Evolutionary conservation across 169 alveolate genomes (phyloP), one percentile per base, ranked within the genome.

Genomic region (Plasmodium malariae): DNA sequence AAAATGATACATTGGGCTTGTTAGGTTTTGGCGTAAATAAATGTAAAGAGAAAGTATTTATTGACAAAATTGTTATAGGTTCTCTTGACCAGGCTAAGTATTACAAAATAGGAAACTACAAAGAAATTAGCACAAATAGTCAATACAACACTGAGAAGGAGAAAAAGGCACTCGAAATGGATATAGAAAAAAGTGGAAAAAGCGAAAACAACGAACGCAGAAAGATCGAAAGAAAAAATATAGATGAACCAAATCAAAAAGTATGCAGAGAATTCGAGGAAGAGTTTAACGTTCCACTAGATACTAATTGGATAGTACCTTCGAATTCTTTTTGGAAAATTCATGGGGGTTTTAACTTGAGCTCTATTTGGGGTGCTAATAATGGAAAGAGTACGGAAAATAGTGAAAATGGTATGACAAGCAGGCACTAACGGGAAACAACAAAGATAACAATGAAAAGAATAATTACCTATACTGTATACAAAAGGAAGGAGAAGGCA

Each of bases 51-150:
- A 83, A 83, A 83, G 55, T 83, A 32, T 83, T 68, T 68, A 54
- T 83, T 19, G 91, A 83, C 54, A 83, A 83, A 83, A 28, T 83
- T 19, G 86, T 83, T 17, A 83, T 83, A 54, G 91, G 91, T n/a
- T 83, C 91, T 54, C 60, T 83, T 37, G 83, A 83, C 21, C 86
- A 83, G 54, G 85, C 83, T 24, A 83, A 83, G 54, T 68, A 83
- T 45, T 83, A 83, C 60, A 78, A 63, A 30, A n/a, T 4, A 30
- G 14, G 24, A 57, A 19, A 57, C 0, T 14, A 26, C 3, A 30
- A 63, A 17, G 45, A 43, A 43, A 24, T 69, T 24, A 9, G 2
- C 32, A n/a, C 34, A 6, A 63, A 32, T 37, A 69, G 21, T 36
- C 73, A 74, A 12, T 40, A 7, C 5, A 28, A 28, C 28, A 67